Base-by-base conservation (phyloP, 73 alveolate species). In the Tetrahymena elliotti region DNA sequence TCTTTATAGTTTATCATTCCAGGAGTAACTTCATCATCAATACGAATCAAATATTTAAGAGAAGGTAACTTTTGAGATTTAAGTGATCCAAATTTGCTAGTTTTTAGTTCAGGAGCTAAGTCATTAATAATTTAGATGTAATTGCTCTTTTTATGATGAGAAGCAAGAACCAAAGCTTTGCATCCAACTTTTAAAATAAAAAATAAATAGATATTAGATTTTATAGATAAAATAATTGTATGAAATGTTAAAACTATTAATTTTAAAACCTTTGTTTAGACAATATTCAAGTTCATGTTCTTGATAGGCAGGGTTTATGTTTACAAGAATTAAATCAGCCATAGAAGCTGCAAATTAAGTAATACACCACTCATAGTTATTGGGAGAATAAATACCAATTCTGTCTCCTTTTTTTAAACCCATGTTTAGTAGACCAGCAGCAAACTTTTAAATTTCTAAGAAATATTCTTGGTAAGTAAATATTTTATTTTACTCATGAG, bases 231-330 rank as follows among this genome's bases (percentile, higher is more conserved):
- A 54, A 54, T 40, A 31, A 4, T 52, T 52, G 5, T 6, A 52
- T 52, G 11, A 22, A 52, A 52, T 9, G 5, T 52, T n/a, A 13
- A n/a, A 31, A 54, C 11, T 3, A 22, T 54, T 54, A 35, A n/a
- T 13, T n/a, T 3, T 54, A 15, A 7, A 16, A 54, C 84, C 84
- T 13, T 93, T 95, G 39, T 93, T 93, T 35, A 95, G 33, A 8
- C 93, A 40, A 83, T 98, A 96, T 53, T 83, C 95, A 33, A 98
- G 93, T 68, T 98, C 99, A 3, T 31, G 83, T 36, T 39, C 95
- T 93, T 97, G 96, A 94, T 95, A 98, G 10, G 99, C 99, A 31
- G 99, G 99, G 94, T 98, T 98, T 35, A 98, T 96, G 93, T 98
- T 98, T 18, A 98, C 99, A 38, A 97, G 94, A 18, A 98, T 97